Evolutionary conservation across 768 basidiomycete species (phyloP).

Genomic region (Xerocomellus intermedius): DNA sequence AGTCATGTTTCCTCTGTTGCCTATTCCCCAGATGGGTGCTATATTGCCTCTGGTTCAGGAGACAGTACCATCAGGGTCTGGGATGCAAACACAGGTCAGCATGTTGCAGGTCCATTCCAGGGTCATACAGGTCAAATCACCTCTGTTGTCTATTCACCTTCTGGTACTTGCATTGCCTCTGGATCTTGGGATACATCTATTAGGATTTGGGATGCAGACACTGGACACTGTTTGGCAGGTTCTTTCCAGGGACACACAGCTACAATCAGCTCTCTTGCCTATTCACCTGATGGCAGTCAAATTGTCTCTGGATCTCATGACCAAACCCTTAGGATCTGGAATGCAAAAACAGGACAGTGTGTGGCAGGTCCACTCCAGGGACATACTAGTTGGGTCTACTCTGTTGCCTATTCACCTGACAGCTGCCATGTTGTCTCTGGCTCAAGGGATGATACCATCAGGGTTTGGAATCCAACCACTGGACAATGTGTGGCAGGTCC

Average conservation of each 20-base stretch:
- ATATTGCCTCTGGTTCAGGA: slow-evolving; percentile 14
- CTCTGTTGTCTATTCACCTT: slow-evolving; percentile 18
- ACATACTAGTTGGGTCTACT: background rate
- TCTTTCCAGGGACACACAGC: slow-evolving; percentile 3
- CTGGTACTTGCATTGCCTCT: slow-evolving; percentile 23
- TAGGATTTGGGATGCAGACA: slow-evolving; percentile 16
- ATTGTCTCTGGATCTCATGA: slow-evolving; percentile 14
- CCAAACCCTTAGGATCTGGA: slow-evolving; percentile 13
- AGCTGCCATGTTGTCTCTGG: slow-evolving; percentile 17
- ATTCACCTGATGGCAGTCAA: slow-evolving; percentile 12
- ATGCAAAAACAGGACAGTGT: slow-evolving; percentile 5
- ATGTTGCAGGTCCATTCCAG: slow-evolving; percentile 12
- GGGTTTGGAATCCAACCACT: slow-evolving; percentile 19
- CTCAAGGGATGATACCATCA: slow-evolving; percentile 12
- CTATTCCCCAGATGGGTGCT: slow-evolving; percentile 28
- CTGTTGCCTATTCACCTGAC: slow-evolving; percentile 27
- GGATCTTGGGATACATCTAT: slow-evolving; percentile 14
- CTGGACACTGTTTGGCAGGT: slow-evolving; percentile 1
- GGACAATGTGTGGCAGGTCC: slow-evolving; percentile 7
- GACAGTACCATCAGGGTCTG: slow-evolving; percentile 19
- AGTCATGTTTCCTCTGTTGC: background rate
- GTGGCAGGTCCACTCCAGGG: slow-evolving; percentile 9
- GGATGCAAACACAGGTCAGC: slow-evolving; percentile 17
- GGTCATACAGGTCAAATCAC: slow-evolving; percentile 4
- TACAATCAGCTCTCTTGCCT: slow-evolving; percentile 7